A percentile compares a stretch with the other conserved stretches of the same genome.
Evolutionary conservation across 2,329 filamentous ascomycete genomes (phyloP).

Genomic region (Byssoonygena ceratinophila): DNA sequence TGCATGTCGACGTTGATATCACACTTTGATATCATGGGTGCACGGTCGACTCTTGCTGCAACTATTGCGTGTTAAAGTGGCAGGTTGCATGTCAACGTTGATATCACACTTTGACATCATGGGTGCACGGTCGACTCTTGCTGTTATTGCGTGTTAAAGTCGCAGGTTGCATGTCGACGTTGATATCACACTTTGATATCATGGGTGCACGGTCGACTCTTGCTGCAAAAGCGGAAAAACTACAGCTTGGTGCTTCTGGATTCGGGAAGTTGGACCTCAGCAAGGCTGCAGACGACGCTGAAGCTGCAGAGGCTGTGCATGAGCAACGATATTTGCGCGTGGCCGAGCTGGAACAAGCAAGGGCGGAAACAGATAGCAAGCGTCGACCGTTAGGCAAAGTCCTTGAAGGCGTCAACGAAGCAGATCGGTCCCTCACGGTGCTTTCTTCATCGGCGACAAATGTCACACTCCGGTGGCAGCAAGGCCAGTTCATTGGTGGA

Average conservation of each 20-base stretch:
- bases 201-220: constrained; percentile 92
- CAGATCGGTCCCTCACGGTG: constrained; percentile 86
- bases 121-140: too few species aligned
- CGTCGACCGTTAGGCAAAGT: constrained; percentile 81
- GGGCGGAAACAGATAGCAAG: constrained; percentile 71
- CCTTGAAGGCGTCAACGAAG: constrained; percentile 87
- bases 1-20: constrained; percentile 97
- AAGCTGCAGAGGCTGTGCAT: constrained; percentile 63
- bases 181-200: constrained; percentile 98
- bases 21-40: constrained; percentile 98
- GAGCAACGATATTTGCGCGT: constrained; percentile 66
- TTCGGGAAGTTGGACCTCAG: constrained; percentile 70
- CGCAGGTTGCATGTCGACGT: constrained; percentile 88
- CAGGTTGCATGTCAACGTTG: constrained; percentile 90
- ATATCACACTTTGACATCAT: constrained; percentile 99
- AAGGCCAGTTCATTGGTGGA: constrained; percentile 94
- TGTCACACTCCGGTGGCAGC: constrained; percentile 92
- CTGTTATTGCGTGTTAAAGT: constrained; percentile 77
- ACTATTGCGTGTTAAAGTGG: constrained; percentile 76
- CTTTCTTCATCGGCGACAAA: constrained; percentile 91
- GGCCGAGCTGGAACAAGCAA: constrained; percentile 62
- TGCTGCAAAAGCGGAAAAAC: constrained; percentile 86
- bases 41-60: too few species aligned
- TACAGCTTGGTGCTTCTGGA: constrained; percentile 54
- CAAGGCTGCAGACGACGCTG: constrained; percentile 65